Evolutionary conservation across 306 rosid genomes (phyloP).

Genomic region (Senna siamea): DNA sequence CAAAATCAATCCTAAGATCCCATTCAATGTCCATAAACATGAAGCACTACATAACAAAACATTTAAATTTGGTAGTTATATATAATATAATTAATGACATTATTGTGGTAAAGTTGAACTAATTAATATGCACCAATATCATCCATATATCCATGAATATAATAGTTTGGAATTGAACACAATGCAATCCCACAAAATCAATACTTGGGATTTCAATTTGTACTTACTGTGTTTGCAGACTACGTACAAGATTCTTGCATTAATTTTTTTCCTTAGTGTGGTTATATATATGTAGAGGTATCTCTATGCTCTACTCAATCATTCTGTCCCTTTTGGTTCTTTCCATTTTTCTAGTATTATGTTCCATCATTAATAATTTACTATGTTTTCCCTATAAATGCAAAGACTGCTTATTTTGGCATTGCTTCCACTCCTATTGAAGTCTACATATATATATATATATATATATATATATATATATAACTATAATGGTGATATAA

Average conservation of each 20-base stretch:
- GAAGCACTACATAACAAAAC: slow-evolving; percentile 29
- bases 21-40: slow-evolving; percentile 39
- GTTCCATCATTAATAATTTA: too few species aligned
- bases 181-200: slow-evolving; percentile 1
- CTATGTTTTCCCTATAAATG: too few species aligned
- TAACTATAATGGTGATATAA: too few species aligned
- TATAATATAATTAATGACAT: slow-evolving; percentile 11
- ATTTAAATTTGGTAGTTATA: slow-evolving; percentile 23
- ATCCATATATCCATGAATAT: not conserved
- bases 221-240: not conserved
- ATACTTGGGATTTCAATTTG: not conserved
- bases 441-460: too few species aligned
- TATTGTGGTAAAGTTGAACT: not conserved
- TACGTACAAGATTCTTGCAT: not conserved
- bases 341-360: too few species aligned
- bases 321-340: too few species aligned
- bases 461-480: too few species aligned
- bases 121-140: not conserved
- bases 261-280: not conserved
- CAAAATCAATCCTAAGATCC: slow-evolving; percentile 2
- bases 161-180: slow-evolving; percentile 21
- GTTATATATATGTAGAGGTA: not conserved
- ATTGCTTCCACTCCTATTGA: too few species aligned
- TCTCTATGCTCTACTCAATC: too few species aligned
- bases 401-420: too few species aligned